A percentile compares a stretch with the other conserved stretches of the same genome.
These are phyloP conservation scores for Penicillium sp. DNA, from an alignment of 2,329 filamentous ascomycete species.

Conservation along the genomic window DNA sequence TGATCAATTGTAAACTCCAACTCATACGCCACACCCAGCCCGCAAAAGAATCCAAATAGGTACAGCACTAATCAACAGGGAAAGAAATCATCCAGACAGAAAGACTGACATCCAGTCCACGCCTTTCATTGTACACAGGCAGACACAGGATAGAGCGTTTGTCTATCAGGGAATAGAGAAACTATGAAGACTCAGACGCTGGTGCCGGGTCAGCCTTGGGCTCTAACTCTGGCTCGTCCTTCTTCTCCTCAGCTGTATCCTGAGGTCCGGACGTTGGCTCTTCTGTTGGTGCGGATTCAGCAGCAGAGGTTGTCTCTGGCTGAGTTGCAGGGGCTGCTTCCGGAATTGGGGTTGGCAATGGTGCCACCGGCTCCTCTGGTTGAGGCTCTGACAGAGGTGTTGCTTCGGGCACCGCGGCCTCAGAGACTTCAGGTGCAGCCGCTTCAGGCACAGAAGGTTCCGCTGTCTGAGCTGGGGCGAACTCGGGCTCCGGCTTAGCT, in stretches of 20 bases:
- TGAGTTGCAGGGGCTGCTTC: neutral
- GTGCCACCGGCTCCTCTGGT: slow-evolving; percentile 4
- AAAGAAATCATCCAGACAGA: neutral
- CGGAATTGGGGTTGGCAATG: neutral
- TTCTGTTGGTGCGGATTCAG: neutral
- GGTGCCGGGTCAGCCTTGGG: neutral
- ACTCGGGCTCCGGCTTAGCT: slow-evolving; percentile 3
- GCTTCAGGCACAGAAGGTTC: neutral
- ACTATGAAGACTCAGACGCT: slow-evolving; percentile 12
- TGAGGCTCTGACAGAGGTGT: slow-evolving; percentile 2
- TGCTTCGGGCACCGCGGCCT: neutral
- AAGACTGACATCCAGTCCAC: neutral
- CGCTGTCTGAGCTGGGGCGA: neutral
- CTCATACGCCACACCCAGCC: slow-evolving; percentile 7
- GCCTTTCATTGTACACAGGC: slow-evolving; percentile 7
- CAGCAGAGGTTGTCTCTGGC: neutral
- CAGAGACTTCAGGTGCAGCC: neutral
- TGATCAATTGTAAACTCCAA: slow-evolving; percentile 4
- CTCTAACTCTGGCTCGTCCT: slow-evolving; percentile 13
- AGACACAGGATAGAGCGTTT: neutral
- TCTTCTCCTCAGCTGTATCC: slow-evolving; percentile 7
- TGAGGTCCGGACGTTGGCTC: neutral
- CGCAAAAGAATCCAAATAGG: slow-evolving; percentile 6
- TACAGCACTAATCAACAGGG: slow-evolving; percentile 10
- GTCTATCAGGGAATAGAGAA: neutral